Conservation (phyloP, 345 rosid genomes). For the Cardamine chenopodiifolia region DNA sequence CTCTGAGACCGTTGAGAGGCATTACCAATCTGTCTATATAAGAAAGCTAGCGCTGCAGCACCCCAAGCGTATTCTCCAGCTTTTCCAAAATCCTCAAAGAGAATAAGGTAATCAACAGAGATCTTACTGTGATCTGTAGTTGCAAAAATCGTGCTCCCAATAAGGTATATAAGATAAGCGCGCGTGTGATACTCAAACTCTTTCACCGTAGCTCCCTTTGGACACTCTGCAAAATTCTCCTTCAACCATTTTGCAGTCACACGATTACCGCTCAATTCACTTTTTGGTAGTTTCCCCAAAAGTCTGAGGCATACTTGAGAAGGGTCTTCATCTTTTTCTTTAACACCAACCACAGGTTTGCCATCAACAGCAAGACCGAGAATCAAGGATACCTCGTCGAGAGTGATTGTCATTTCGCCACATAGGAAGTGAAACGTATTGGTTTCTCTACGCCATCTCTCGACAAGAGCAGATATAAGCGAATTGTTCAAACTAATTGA, state of each 20-base stretch:
- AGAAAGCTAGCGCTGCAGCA: constrained; percentile 75
- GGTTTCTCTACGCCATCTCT: constrained; percentile 79
- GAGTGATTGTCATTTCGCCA: constrained; percentile 80
- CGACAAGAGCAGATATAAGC: constrained; percentile 72
- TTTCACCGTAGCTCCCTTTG: constrained; percentile 53
- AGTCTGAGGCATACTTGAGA: constrained; percentile 58
- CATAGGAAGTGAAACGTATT: constrained; percentile 69
- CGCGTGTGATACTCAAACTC: constrained; percentile 62
- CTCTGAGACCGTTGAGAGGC: constrained; percentile 78
- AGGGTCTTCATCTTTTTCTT: constrained; percentile 49
- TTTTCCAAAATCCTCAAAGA: constrained; percentile 64
- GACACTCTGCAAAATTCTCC: constrained; percentile 68
- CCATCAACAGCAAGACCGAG: constrained; percentile 73
- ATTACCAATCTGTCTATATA: constrained; percentile 79
- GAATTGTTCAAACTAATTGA: constrained; percentile 75
- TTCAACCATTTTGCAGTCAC: constrained; percentile 77
- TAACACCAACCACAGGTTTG: constrained; percentile 63
- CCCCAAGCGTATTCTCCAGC: constrained; percentile 82
- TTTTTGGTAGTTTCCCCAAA: constrained; percentile 61
- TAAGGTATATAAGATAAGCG: constrained; percentile 70
- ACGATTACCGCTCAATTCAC: constrained; percentile 66
- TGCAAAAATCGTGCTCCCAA: constrained; percentile 77
- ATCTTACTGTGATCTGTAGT: constrained; percentile 79
- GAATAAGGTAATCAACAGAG: constrained; percentile 67
- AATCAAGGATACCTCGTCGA: constrained; percentile 60